Conservation (phyloP, 768 basidiomycete genomes). For the Suillus alpinus region DNA sequence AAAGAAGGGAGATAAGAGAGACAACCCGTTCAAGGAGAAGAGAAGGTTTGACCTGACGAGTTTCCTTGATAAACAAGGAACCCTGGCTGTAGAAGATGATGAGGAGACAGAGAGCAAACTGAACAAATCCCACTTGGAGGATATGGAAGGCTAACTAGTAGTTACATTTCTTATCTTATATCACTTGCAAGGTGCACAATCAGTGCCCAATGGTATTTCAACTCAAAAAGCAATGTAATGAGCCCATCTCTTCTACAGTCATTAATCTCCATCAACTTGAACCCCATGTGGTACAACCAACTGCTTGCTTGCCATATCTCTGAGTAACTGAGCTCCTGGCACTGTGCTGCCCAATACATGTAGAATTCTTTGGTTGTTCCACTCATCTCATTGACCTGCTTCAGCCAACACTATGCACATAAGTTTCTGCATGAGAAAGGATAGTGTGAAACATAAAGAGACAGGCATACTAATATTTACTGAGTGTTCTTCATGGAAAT, state of each 20-base stretch:
- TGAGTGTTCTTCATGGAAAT: too few relatives aligned
- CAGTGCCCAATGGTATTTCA: constrained; percentile 1
- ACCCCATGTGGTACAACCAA: too few relatives aligned
- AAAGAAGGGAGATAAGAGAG: constrained; percentile 53
- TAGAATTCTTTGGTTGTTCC: neutral
- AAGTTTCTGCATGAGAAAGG: too few relatives aligned
- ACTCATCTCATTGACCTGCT: neutral
- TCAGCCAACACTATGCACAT: neutral
- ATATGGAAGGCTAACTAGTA: constrained; percentile 47
- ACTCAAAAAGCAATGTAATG: neutral
- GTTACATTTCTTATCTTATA: neutral
- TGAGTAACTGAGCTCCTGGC: too few relatives aligned
- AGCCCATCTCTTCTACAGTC: too few relatives aligned
- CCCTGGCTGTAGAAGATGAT: constrained; percentile 33
- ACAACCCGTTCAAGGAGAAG: constrained; percentile 66
- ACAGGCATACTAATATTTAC: too few relatives aligned
- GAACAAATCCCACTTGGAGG: constrained; percentile 44
- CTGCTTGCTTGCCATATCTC: too few relatives aligned
- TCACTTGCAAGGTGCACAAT: constrained; percentile 1
- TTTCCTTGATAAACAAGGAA: constrained; percentile 29
- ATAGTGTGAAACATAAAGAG: too few relatives aligned
- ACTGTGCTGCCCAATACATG: too few relatives aligned
- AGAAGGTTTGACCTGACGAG: constrained; percentile 64
- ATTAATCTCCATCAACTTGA: too few relatives aligned
- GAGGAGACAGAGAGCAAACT: constrained; percentile 33